Conservation (phyloP, 495 filamentous ascomycete species). For the Cetradonia linearis region DNA sequence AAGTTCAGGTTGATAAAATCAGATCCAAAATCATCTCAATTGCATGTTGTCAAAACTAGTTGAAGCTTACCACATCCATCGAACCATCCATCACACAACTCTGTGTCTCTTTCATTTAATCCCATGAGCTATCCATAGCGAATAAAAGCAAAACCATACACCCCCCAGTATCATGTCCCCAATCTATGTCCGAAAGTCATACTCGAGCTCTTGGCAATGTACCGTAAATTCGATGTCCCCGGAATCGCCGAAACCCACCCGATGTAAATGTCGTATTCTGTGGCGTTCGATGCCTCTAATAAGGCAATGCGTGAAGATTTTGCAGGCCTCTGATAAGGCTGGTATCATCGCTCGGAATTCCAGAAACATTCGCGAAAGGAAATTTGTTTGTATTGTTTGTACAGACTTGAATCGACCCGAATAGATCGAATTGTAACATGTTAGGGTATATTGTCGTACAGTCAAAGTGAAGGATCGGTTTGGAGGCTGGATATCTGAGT, state of each 20-base stretch:
- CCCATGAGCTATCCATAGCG: not conserved
- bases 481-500: not conserved
- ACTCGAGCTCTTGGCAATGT: not conserved
- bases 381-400: conserved; percentile 14
- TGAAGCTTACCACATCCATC: not conserved
- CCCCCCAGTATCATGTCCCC: not conserved
- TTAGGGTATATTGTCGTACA: not conserved
- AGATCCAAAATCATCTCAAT: conserved; percentile 8
- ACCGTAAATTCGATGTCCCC: conserved; percentile 1
- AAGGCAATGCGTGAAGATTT: conserved; percentile 2
- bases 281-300: conserved; percentile 9
- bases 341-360: conserved; percentile 22
- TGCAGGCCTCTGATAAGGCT: conserved; percentile 24
- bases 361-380: not conserved
- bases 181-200: not conserved
- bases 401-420: conserved; percentile 1
- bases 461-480: not conserved
- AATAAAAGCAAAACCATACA: conserved; percentile 2
- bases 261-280: conserved; percentile 10
- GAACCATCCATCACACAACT: not conserved
- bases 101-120: not conserved
- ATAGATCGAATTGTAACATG: not conserved
- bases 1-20: not conserved
- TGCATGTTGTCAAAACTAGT: conserved; percentile 13
- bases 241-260: conserved; percentile 1